A percentile compares a stretch with the other conserved stretches of the same genome.
phyloP scores from a whole-genome alignment of 208 protist species.

The Balamuthia mandrillaris region DNA sequence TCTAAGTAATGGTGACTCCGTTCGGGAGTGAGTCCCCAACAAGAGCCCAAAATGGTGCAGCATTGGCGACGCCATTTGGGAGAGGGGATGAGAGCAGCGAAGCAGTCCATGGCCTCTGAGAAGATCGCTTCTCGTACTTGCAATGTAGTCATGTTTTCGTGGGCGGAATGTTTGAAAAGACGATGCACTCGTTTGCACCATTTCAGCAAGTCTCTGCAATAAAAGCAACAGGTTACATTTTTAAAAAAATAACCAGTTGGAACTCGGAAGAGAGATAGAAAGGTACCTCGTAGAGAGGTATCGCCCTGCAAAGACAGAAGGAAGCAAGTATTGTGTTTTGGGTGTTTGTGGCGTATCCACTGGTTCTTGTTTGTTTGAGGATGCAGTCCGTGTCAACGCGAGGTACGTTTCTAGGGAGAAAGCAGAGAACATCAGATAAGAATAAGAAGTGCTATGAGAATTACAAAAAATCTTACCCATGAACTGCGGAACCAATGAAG shows the following conservation, averaged over 20 bases:
- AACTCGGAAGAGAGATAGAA: background rate
- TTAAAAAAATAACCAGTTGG: background rate
- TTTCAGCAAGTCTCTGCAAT: slow-evolving; percentile 84
- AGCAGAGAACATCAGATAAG: background rate
- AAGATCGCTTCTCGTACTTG: slow-evolving; percentile 77
- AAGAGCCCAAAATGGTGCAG: slow-evolving; percentile 40
- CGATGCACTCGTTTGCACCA: slow-evolving; percentile 82
- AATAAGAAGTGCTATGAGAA: background rate
- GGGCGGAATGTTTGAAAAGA: slow-evolving; percentile 44
- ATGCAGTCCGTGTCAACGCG: background rate
- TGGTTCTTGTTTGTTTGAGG: background rate
- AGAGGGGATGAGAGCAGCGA: slow-evolving; percentile 23
- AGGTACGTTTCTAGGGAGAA: background rate
- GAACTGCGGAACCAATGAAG: slow-evolving; percentile 46
- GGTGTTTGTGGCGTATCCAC: background rate
- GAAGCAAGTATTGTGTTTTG: background rate
- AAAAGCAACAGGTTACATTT: slow-evolving; percentile 36
- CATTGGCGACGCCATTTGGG: background rate
- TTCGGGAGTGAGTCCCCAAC: slow-evolving; percentile 43
- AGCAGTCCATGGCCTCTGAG: slow-evolving; percentile 89
- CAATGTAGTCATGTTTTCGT: slow-evolving; percentile 58
- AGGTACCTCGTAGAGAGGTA: background rate
- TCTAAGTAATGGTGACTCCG: slow-evolving; percentile 42
- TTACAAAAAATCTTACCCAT: slow-evolving; percentile 51
- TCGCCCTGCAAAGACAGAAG: background rate